Conservation (phyloP, 169 alveolate species). For the Plasmodium fragile region DNA sequence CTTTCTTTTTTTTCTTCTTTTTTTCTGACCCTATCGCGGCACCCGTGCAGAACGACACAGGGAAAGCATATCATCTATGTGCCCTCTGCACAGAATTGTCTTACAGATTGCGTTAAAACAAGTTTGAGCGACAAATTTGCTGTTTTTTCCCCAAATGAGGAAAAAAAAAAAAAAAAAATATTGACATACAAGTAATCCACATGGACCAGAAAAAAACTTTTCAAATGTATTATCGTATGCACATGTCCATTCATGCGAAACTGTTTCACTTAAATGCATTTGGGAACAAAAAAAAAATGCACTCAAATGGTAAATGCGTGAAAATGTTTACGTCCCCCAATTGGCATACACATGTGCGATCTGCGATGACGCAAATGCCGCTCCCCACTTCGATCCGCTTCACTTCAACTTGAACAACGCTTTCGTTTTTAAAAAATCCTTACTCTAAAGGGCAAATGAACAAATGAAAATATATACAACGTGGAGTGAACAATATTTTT, state of each 20-base stretch:
- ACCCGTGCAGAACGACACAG: not conserved
- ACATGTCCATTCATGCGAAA: not conserved
- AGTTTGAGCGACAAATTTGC: not conserved
- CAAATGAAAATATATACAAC: not conserved
- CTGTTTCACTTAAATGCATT: not conserved
- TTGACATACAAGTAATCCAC: not conserved
- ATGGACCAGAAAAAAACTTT: not conserved
- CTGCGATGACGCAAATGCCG: not conserved
- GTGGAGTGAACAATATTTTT: not conserved
- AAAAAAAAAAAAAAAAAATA: not conserved
- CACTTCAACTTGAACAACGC: conserved; percentile 42
- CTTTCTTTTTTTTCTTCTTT: not conserved
- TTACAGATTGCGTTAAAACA: not conserved
- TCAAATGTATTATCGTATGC: not conserved
- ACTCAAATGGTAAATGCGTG: not conserved
- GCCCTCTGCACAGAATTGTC: not conserved
- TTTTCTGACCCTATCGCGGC: not conserved
- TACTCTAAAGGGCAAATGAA: conserved; percentile 21
- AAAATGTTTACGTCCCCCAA: not conserved
- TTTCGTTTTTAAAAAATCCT: conserved; percentile 66
- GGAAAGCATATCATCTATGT: not conserved
- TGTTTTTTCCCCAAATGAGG: not conserved
- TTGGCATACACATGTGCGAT: not conserved
- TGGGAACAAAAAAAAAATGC: not conserved
- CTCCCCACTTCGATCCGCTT: not conserved